Base-by-base conservation (phyloP, 371 early-diverging fungal species). In the Rhizopus arrhizus region DNA sequence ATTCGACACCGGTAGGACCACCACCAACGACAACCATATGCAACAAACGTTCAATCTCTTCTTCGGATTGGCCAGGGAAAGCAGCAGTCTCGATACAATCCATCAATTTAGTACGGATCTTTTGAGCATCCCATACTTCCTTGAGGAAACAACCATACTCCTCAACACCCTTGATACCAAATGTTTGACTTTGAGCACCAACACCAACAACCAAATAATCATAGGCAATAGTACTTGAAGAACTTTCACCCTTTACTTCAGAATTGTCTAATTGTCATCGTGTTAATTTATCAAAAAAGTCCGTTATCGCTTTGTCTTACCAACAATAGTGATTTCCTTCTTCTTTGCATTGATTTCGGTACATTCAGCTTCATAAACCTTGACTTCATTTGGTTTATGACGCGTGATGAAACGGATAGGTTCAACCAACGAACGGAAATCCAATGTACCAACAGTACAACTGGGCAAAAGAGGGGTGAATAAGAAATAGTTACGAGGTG, bases 21-120 rank as follows among this genome's bases (percentile, higher is more conserved):
- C 96, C 97, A 42, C 97, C 97, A 7, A 95, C 95, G n/a, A 97
- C 95, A 0, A 95, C 94, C 91, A 96, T 91, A 70, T 92, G 91
- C 68, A 97, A 75, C 56, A 96, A 68, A 29, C 95, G 88, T 13
- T 93, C 85, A 52, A 87, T 78, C 70, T 95, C 93, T 32, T 91
- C 89, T 6, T 86, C 62, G 2, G 85, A 64, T 69, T 93, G 90
- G 10, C 86, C 87, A 38, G 88, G 90, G 73, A 93, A 92, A 35
- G 91, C 85, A 13, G 96, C 96, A 10, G 91, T 89, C 72, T 97
- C 97, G 61, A 96, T 81, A 62, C 90, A 90, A 68, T 94, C 93
- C 89, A 92, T 92, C 53, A 97, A 73, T 41, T 87, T 84, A 15
- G 88, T 85, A 48, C 96, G 86, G 58, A 97, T 95, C 81, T 90